Conservation (phyloP, 768 basidiomycete species). For the Suillus tomentosus region DNA sequence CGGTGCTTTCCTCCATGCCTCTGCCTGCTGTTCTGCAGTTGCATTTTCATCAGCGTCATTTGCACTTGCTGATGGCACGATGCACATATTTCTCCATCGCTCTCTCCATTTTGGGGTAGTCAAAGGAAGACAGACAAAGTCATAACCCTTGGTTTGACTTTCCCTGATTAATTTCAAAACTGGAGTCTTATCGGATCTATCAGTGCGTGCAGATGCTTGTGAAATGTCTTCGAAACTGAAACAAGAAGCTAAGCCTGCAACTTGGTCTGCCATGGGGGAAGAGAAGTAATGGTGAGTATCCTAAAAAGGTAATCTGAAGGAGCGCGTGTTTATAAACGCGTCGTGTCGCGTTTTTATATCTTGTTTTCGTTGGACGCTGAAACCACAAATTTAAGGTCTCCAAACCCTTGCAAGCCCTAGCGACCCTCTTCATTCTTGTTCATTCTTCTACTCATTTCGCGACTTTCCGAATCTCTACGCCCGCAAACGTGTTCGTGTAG, state of each 20-base stretch:
- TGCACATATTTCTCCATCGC: slow-evolving; percentile 89
- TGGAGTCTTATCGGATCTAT: slow-evolving; percentile 43
- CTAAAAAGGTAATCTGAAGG: not conserved
- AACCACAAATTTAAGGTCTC: not conserved
- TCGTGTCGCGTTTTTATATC: slow-evolving; percentile 3
- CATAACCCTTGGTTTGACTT: slow-evolving; percentile 68
- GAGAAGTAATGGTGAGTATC: not conserved
- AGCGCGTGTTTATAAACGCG: slow-evolving; percentile 4
- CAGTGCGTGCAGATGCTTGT: slow-evolving; percentile 24
- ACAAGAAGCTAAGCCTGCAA: slow-evolving; percentile 29
- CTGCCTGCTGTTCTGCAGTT: slow-evolving; percentile 64
- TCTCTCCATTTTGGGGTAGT: slow-evolving; percentile 85
- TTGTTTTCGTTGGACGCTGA: not conserved
- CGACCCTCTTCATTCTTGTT: not conserved
- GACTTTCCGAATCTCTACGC: slow-evolving; percentile 2
- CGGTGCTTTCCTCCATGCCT: slow-evolving; percentile 85
- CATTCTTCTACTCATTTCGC: slow-evolving; percentile 6
- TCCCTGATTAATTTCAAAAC: slow-evolving; percentile 53
- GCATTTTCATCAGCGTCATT: slow-evolving; percentile 41
- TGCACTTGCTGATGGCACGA: slow-evolving; percentile 51
- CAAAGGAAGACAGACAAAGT: slow-evolving; percentile 79
- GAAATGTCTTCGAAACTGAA: slow-evolving; percentile 42
- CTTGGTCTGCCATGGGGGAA: slow-evolving; percentile 24
- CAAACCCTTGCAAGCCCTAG: slow-evolving; percentile 4
- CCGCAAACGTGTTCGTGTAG: slow-evolving; percentile 1